Base-by-base conservation (phyloP, 2,329 filamentous ascomycete species). In the Colletotrichum sp. region DNA sequence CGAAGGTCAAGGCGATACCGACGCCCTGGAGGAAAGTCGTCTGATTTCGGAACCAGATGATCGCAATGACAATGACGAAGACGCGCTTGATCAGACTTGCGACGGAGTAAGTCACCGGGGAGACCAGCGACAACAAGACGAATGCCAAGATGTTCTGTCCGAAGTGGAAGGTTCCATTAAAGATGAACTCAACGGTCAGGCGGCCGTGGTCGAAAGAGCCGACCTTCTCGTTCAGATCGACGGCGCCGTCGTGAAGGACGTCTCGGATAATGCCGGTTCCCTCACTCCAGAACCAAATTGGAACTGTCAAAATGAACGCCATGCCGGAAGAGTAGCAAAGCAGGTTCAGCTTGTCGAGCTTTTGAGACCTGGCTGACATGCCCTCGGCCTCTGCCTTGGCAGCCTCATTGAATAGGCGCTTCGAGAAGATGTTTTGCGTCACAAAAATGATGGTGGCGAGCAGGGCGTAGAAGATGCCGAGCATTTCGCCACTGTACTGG, bases 351-450 rank as follows among this genome's bases (percentile, higher is more conserved):
- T 99, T 99, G 86, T 99, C 97, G 22, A 98, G 90, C 85, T 98
- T 99, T 77, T 93, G 92, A 59, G 92, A 91, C 71, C 91, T 90
- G 15, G 89, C 90, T 89, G 8, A 79, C 39, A 89, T 84, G 1
- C 91, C 91, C 70, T 98, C 95, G 9, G 93, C 92, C 85, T 98
- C 96, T 3, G 95, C 95, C 75, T 93, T 93, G 8, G 95, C 94
- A 8, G 95, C 95, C 82, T 98, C 96, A 84, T 98, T 99, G 89
- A 99, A 99, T 12, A 99, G 92, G 79, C 95, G 95, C 86, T 99
- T 99, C 24, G 96, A 99, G 79, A 98, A 98, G 73, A 99, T 99
- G 83, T 99, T 99, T 83, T 99, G 97, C 0, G 96, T 97, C 44
- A 99, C 97, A 82, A 99, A 99, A 78, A 99, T 94, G 72, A 99